These are phyloP conservation scores for Colletotrichum spinosum DNA, from an alignment of 2,329 filamentous ascomycete species.

Conservation along the genomic window DNA sequence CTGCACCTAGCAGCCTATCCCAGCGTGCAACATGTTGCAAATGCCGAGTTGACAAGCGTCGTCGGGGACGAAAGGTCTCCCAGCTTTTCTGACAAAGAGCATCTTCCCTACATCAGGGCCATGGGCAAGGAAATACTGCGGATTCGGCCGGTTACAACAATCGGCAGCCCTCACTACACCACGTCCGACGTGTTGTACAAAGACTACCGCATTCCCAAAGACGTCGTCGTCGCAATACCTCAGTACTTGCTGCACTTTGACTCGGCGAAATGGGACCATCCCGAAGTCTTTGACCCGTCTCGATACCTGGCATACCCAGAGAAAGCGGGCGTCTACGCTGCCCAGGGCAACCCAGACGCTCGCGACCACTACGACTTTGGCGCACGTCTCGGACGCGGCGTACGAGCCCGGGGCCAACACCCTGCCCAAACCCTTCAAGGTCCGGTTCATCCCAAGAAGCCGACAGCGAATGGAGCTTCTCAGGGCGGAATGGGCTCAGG, in stretches of 20 bases:
- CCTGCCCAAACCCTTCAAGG: conserved; percentile 2
- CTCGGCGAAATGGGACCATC: neutral
- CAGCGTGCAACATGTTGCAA: neutral
- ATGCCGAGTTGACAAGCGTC: conserved; percentile 41
- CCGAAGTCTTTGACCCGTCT: conserved; percentile 1
- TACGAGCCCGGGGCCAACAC: conserved; percentile 8
- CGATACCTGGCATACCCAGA: conserved; percentile 2
- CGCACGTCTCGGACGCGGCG: neutral
- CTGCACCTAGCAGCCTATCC: conserved; percentile 1
- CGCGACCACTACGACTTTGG: conserved; percentile 51
- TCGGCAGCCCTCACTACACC: conserved; percentile 40
- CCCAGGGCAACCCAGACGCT: neutral
- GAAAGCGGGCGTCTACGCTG: conserved; percentile 7
- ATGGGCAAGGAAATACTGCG: conserved; percentile 67
- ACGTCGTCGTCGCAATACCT: conserved; percentile 1
- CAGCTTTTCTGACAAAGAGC: conserved; percentile 58
- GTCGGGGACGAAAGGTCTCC: conserved; percentile 62
- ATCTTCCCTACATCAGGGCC: conserved; percentile 64
- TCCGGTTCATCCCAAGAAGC: conserved; percentile 15
- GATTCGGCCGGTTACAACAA: conserved; percentile 64
- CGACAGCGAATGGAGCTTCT: neutral
- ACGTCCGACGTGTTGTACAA: conserved; percentile 17
- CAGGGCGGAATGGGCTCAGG: conserved; percentile 1
- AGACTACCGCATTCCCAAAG: conserved; percentile 20
- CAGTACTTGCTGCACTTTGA: neutral